Evolutionary conservation across 495 filamentous ascomycete species (phyloP).

Genomic region (Friedmanniomyces endolithicus): DNA sequence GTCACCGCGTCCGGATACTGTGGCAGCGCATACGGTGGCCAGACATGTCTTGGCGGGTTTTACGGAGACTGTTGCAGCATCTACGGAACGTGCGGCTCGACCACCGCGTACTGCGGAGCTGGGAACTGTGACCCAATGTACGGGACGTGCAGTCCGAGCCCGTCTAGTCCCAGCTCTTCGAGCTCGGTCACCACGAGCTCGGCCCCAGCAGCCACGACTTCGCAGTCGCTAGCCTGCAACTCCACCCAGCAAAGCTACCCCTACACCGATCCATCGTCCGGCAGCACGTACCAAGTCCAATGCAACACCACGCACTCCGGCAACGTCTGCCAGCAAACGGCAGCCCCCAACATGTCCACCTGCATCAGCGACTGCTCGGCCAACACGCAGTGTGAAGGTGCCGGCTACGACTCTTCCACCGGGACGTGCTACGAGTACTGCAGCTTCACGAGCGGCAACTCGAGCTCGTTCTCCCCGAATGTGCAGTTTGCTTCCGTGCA

Average conservation of each 20-base stretch:
- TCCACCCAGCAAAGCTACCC: neutral
- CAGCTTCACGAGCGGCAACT: neutral
- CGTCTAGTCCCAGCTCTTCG: neutral
- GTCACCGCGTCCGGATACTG: neutral
- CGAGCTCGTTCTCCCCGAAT: neutral
- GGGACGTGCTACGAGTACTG: conserved; percentile 4
- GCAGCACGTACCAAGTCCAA: conserved; percentile 3
- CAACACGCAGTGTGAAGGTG: conserved; percentile 1
- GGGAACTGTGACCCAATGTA: conserved; percentile 5
- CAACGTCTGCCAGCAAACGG: neutral
- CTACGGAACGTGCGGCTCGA: conserved; percentile 1
- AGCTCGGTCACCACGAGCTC: neutral
- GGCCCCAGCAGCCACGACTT: neutral
- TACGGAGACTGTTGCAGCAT: conserved; percentile 11
- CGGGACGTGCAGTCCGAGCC: neutral
- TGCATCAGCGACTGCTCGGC: conserved; percentile 1
- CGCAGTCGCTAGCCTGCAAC: neutral
- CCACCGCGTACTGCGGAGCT: conserved; percentile 1
- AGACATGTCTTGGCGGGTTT: conserved; percentile 2
- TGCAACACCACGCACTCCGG: conserved; percentile 8
- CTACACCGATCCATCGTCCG: neutral
- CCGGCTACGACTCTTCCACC: neutral
- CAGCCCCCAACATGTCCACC: neutral
- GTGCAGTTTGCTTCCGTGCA: neutral
- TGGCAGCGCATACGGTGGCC: neutral